phyloP scores from a whole-genome alignment of 305 asterid species.

The Fraxinus baroniana region DNA sequence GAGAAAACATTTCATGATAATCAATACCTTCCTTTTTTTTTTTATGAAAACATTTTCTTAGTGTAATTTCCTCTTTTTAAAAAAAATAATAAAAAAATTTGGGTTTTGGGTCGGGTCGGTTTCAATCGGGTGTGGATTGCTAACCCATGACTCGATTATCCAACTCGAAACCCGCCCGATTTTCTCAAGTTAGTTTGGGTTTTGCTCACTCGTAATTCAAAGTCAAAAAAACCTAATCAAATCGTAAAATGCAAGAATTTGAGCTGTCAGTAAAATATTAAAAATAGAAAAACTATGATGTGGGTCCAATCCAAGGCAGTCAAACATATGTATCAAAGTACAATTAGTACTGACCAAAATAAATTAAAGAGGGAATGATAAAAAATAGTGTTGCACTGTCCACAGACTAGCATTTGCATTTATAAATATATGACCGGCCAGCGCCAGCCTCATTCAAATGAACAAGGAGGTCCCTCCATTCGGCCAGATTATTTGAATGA shows the following conservation, averaged over 20 bases:
- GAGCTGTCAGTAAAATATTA: not conserved
- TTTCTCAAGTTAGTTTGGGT: too few species aligned
- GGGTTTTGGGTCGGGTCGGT: too few species aligned
- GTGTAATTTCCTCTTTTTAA: too few species aligned
- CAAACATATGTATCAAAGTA: not conserved
- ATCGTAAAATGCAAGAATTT: not conserved
- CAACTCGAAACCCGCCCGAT: too few species aligned
- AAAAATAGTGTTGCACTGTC: not conserved
- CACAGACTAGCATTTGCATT: not conserved
- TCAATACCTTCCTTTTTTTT: too few species aligned
- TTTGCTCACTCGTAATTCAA: too few species aligned
- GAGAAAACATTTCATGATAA: too few species aligned
- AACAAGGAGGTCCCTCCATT: not conserved
- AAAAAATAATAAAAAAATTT: too few species aligned
- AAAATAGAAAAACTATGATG: not conserved
- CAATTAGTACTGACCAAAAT: not conserved
- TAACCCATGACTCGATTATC: too few species aligned
- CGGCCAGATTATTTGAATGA: not conserved
- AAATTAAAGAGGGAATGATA: not conserved
- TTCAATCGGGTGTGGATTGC: too few species aligned
- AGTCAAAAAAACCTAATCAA: not conserved
- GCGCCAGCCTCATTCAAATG: not conserved
- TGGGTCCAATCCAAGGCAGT: not conserved
- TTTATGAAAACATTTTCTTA: too few species aligned
- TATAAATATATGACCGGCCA: not conserved